Evolutionary conservation across 176 grass and related monocot genomes (phyloP).

Genomic region (Melocanna baccifera): DNA sequence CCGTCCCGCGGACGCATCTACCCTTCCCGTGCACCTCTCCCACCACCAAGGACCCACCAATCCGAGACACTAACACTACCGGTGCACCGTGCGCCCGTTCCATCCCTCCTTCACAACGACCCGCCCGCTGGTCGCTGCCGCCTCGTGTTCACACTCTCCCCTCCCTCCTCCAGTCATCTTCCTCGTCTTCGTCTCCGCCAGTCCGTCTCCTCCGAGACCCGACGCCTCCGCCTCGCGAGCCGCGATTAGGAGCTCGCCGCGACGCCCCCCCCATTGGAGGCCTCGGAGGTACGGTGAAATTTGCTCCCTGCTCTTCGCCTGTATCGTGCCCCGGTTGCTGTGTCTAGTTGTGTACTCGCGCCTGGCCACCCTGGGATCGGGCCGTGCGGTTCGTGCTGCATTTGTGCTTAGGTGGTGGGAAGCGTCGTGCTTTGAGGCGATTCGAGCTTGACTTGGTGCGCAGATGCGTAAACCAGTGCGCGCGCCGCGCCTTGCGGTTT

Average conservation of each 20-base stretch:
- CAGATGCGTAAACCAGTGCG: too few species aligned
- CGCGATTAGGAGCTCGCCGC: background rate
- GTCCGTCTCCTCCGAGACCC: background rate
- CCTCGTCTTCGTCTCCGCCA: background rate
- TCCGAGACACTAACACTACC: accelerated
- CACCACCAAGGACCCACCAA: accelerated
- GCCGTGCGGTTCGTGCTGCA: background rate
- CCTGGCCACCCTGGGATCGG: background rate
- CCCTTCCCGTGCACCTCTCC: background rate
- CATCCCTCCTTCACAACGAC: background rate
- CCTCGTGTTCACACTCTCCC: slow-evolving; percentile 1
- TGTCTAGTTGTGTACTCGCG: background rate
- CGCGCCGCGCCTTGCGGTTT: too few species aligned
- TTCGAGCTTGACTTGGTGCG: background rate
- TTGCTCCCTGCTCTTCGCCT: background rate
- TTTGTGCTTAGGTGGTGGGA: background rate
- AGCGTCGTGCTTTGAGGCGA: background rate
- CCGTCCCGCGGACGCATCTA: background rate
- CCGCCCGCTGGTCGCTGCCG: background rate
- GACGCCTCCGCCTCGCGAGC: background rate
- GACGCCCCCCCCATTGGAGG: background rate
- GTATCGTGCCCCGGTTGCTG: background rate
- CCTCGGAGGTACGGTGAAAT: background rate
- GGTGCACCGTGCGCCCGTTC: background rate
- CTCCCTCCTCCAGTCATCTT: background rate